Conservation (phyloP, 768 basidiomycete species). For the Pleurotus djamor region DNA sequence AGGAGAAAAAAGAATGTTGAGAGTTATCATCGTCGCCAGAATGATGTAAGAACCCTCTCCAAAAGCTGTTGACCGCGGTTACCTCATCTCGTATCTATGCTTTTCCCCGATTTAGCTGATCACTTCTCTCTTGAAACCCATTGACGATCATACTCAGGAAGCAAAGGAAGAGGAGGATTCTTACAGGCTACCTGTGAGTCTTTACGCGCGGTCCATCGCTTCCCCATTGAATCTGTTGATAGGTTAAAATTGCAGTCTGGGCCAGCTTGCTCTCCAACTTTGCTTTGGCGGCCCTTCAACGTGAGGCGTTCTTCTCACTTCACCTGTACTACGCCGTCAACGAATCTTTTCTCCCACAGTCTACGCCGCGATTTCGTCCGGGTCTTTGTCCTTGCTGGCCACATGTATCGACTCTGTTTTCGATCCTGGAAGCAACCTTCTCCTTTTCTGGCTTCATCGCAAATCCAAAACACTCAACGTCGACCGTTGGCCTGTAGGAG, state of each 20-base stretch:
- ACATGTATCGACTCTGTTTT: constrained; percentile 87
- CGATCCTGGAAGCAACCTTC: constrained; percentile 78
- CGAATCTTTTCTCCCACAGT: constrained; percentile 39
- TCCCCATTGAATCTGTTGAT: background rate
- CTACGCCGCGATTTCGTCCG: constrained; percentile 85
- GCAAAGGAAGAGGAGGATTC: constrained; percentile 68
- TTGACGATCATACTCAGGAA: constrained; percentile 85
- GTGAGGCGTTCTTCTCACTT: constrained; percentile 31
- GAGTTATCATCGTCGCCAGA: constrained; percentile 66
- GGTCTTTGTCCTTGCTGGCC: constrained; percentile 82
- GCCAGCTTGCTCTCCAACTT: constrained; percentile 77
- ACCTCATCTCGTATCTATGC: background rate
- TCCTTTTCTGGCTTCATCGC: constrained; percentile 74
- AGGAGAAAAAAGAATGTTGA: constrained; percentile 61
- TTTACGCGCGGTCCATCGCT: background rate
- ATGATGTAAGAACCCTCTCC: constrained; percentile 45
- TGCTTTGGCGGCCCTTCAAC: constrained; percentile 67
- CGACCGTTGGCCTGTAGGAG: constrained; percentile 90
- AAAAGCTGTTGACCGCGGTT: background rate
- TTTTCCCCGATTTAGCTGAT: constrained; percentile 58
- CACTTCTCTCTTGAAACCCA: constrained; percentile 74
- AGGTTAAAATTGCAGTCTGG: constrained; percentile 89
- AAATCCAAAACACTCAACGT: constrained; percentile 68
- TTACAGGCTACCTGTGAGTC: constrained; percentile 60
- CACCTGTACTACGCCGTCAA: background rate